Evolutionary conservation across 2,329 filamentous ascomycete species (phyloP).

Genomic region (Fusarium torulosum): DNA sequence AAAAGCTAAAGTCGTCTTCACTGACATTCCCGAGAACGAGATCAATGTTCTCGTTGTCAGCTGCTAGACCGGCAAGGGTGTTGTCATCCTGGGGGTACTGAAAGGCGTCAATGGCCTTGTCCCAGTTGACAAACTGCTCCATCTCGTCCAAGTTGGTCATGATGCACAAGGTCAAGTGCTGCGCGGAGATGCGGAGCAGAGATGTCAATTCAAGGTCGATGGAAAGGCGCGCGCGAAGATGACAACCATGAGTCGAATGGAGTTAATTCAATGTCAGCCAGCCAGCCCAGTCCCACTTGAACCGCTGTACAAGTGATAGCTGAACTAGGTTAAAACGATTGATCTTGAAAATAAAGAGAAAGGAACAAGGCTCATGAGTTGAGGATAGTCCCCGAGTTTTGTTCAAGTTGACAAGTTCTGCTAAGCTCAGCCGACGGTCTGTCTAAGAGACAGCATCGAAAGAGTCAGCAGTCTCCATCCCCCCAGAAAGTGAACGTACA

Average conservation of each 20-base stretch:
- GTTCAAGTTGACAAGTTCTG: conserved; percentile 38
- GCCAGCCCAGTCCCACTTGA: conserved; percentile 28
- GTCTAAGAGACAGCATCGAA: conserved; percentile 26
- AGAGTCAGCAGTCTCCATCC: conserved; percentile 34
- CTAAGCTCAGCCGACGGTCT: conserved; percentile 25
- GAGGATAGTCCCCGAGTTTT: conserved; percentile 44
- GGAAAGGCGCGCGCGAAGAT: conserved; percentile 42
- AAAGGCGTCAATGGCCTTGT: conserved; percentile 60
- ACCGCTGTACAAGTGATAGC: conserved; percentile 20
- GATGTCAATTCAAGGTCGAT: conserved; percentile 38
- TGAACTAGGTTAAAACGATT: conserved; percentile 14
- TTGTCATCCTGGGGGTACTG: conserved; percentile 51
- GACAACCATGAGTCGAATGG: conserved; percentile 30
- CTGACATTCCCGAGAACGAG: conserved; percentile 67
- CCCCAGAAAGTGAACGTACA: conserved; percentile 24
- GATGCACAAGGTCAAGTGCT: conserved; percentile 31
- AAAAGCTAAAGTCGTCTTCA: conserved; percentile 71
- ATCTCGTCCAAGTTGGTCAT: conserved; percentile 63
- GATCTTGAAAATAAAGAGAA: conserved; percentile 26
- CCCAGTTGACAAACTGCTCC: conserved; percentile 75
- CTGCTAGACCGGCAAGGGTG: conserved; percentile 53
- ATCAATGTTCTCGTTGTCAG: conserved; percentile 59
- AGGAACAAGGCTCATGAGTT: conserved; percentile 21
- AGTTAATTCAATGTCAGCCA: conserved; percentile 12
- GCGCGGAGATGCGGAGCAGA: conserved; percentile 30